Conservation (phyloP, 1,284 basidiomycete species). For the Ustilago trichophora region DNA sequence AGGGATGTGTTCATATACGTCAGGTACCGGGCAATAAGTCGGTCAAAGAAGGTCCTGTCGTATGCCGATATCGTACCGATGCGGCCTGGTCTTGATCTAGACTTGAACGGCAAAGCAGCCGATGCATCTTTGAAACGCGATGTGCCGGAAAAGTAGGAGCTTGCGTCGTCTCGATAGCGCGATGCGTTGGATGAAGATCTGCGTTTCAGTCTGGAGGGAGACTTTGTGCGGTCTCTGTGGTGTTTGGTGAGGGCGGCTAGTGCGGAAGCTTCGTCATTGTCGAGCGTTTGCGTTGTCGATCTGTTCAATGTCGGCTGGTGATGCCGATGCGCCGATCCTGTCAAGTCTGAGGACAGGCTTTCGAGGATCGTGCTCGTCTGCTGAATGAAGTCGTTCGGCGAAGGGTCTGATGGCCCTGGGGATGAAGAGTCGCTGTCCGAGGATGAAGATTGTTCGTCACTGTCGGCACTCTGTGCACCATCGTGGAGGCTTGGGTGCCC, state of each 20-base stretch:
- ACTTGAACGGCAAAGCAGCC: conserved; percentile 6
- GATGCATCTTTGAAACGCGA: conserved; percentile 13
- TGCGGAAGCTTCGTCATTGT: conserved; percentile 37
- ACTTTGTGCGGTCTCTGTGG: conserved; percentile 22
- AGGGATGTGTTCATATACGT: conserved; percentile 45
- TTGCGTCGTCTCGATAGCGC: conserved; percentile 18
- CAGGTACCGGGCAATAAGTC: conserved; percentile 36
- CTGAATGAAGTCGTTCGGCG: conserved; percentile 40
- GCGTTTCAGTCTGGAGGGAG: conserved; percentile 28
- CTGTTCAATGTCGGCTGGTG: background rate
- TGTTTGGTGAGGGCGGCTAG: conserved; percentile 30
- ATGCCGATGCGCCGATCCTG: conserved; percentile 17
- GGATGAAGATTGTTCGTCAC: conserved; percentile 8
- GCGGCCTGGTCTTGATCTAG: conserved; percentile 18
- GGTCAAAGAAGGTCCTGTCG: conserved; percentile 35
- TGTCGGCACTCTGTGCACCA: conserved; percentile 3
- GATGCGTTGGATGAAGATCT: conserved; percentile 40
- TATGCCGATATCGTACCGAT: conserved; percentile 29
- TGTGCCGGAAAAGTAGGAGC: conserved; percentile 10
- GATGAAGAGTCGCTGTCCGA: conserved; percentile 20
- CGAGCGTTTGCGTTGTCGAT: conserved; percentile 22
- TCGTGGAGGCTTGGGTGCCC: conserved; percentile 6
- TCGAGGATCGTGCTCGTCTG: conserved; percentile 46
- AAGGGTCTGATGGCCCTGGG: conserved; percentile 12
- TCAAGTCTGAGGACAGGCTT: conserved; percentile 34